Evolutionary conservation across 805 yeast genomes (phyloP).

Genomic region (Yarrowia bubula): DNA sequence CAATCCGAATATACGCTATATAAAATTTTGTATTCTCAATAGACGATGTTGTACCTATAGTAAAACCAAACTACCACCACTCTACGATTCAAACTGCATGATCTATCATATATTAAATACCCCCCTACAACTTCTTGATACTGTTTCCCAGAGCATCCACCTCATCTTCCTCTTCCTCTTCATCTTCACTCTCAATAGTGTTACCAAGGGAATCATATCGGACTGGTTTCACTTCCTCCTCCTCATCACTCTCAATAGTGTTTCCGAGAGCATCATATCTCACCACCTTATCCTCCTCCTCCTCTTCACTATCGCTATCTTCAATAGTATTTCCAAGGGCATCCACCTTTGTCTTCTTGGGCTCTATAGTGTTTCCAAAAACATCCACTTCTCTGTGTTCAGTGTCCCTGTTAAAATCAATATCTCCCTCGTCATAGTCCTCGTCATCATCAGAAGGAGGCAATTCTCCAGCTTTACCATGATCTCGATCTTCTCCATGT

Average conservation of each 20-base stretch:
- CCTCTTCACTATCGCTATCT: not conserved
- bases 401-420: slow-evolving; percentile 5
- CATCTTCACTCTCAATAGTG: not conserved
- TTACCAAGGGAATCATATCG: slow-evolving; percentile 27
- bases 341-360: not conserved
- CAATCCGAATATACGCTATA: too few species aligned
- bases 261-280: slow-evolving; percentile 16
- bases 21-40: too few species aligned
- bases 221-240: not conserved
- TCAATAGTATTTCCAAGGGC: slow-evolving; percentile 15
- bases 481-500: slow-evolving; percentile 43
- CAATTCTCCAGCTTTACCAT: slow-evolving; percentile 35
- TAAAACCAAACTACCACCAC: too few species aligned
- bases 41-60: too few species aligned
- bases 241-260: not conserved
- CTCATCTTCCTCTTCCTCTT: not conserved
- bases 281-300: slow-evolving; percentile 4
- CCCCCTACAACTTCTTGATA: not conserved
- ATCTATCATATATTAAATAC: too few species aligned
- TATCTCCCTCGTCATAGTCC: slow-evolving; percentile 28
- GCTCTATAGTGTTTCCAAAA: slow-evolving; percentile 8
- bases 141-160: not conserved
- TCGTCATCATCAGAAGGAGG: slow-evolving; percentile 36
- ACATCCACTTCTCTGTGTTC: not conserved
- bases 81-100: too few species aligned